phyloP scores from a whole-genome alignment of 768 basidiomycete species.

The Udeniomyces megalosporus region DNA sequence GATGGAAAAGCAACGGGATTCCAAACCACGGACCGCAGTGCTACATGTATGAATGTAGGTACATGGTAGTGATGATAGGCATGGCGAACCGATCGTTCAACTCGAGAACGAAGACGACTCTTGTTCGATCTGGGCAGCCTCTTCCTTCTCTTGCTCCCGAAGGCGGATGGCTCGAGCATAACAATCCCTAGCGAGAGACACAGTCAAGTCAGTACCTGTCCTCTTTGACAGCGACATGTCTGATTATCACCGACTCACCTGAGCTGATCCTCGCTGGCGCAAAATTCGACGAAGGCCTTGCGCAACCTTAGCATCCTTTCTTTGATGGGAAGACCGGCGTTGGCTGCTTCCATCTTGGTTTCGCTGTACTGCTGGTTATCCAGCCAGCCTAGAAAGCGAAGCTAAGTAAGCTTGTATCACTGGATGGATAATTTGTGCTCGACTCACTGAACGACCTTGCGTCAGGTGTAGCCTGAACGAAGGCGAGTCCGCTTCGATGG shows the following conservation, averaged over 20 bases:
- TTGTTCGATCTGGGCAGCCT: no score
- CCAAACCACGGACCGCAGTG: no score
- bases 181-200: no score
- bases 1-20: no score
- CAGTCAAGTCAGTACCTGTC: neutral
- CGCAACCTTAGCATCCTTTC: neutral
- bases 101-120: conserved; percentile 7
- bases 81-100: conserved; percentile 6
- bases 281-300: neutral
- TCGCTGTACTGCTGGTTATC: conserved; percentile 40
- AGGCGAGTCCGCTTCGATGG: conserved; percentile 53
- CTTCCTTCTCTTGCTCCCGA: no score
- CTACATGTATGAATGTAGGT: no score
- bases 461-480: conserved; percentile 72
- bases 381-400: conserved; percentile 50
- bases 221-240: neutral
- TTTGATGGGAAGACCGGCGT: neutral
- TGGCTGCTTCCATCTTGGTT: neutral
- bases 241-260: neutral
- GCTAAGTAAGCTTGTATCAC: no score
- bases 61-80: no score
- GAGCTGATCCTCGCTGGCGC: neutral
- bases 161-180: no score
- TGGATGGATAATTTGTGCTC: no score
- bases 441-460: conserved; percentile 20